Base-by-base conservation (phyloP, 352 stramenopile genomes). In the Globisporangium recalcitrans region DNA sequence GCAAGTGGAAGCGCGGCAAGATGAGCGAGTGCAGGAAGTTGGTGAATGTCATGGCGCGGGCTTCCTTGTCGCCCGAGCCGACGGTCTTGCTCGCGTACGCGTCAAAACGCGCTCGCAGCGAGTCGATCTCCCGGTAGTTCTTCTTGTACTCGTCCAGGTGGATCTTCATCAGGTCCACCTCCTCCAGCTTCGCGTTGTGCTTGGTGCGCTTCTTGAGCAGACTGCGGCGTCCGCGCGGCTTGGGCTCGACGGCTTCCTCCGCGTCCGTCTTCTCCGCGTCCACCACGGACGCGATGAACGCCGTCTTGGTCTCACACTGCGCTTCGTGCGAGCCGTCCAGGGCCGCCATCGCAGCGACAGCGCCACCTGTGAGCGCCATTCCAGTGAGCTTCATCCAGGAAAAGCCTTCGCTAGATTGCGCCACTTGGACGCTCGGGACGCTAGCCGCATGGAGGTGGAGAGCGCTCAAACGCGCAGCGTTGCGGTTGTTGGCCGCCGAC, bases 11-110 rank as follows among this genome's bases (percentile, higher is more conserved):
- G 62, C 82, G 82, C 14, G 80, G 78, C 11, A 93, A 67, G 27
- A 88, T 75, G 38, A 90, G 71, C 54, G 84, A 89, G 60, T 90
- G 80, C 52, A 93, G 52, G 58, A 93, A 93, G 70, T 91, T 76
- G 16, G 84, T 91, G 65, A 89, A 91, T n/a, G 69, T 93, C 84
- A 93, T 91, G 52, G 62, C 74, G 32, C 72, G 72, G 22, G 65
- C 68, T 8, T 53, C 46, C 46, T 68, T 65, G 10, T 68, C 70
- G 7, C 59, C 65, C 0, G 51, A 32, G 1, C 72, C 65, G 31
- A 89, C 60, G 26, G 58, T 76, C 61, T 77, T 68, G 64, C 55
- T 85, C 40, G 84, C 82, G 58, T 80, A 93, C 54, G 72, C 62
- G 31, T 89, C 69, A 38, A 93, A 93, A 47, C 77, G 74, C 42